Evolutionary conservation across 2,329 filamentous ascomycete species (phyloP), one percentile per base, ranked within the genome.

Genomic region (Orbilia oligospora): DNA sequence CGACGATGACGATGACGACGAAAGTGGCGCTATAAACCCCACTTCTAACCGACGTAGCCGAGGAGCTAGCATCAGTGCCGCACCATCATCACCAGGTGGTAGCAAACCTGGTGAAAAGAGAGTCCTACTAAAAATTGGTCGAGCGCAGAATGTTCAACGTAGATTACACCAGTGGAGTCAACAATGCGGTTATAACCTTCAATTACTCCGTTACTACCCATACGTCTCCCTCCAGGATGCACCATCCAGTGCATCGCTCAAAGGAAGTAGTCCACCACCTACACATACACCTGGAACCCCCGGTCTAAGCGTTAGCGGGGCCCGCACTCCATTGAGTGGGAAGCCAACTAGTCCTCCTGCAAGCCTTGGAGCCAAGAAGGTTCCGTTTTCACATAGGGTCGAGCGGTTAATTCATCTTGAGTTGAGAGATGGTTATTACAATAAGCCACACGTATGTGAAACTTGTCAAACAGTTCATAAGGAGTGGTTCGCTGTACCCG

Each of bases 401-500:
- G 96, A 99, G 86, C 88, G 94, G 27, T 85, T 99, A 73, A 91
- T 98, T 53, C 96, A 99, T 84, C 86, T 98, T 14, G 96, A 99
- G 85, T 88, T 90, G 78, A 85, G 89, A 77, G 83, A 87, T 81
- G 84, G 85, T 70, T 85, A 90, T 84, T 84, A 85, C 56, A 86
- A 85, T 18, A 88, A 81, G 46, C 81, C 81, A 12, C 79, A 81
- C 55, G 63, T 89, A 66, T 99, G 96, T 82, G 87, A 87, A 3
- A 88, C 90, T 0, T 99, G 96, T 83, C 94, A 94, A 1, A 91
- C 90, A 82, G 91, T 93, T 82, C 96, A 99, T 84, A 87, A 91
- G 66, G 96, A 99, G 85, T 99, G 95, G 95, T 99, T 99, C 83
- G 92, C 97, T 85, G 90, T 97, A 0, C 90, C 93, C 79, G 92